phyloP scores from a whole-genome alignment of 2,329 filamentous ascomycete species.

The Xenosphaeropsis pyriputrescens region DNA sequence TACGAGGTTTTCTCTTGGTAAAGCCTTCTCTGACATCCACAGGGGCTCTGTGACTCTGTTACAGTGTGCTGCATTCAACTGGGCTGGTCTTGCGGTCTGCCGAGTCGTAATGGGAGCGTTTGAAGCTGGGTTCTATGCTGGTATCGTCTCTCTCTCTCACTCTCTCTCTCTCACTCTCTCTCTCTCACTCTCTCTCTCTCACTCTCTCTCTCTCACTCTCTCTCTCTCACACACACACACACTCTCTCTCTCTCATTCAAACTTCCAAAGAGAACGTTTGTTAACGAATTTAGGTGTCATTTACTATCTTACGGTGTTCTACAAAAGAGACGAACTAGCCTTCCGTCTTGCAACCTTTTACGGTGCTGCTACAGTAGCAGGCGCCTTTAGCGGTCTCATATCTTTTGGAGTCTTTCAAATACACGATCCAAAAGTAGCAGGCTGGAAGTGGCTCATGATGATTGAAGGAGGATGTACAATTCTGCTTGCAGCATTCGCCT shows the following conservation, averaged over 20 bases:
- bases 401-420: conserved; percentile 28
- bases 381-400: conserved; percentile 23
- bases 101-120: neutral
- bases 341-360: conserved; percentile 28
- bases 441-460: conserved; percentile 29
- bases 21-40: conserved; percentile 31
- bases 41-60: conserved; percentile 29
- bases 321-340: conserved; percentile 23
- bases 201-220: too few relatives aligned
- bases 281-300: conserved; percentile 22
- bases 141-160: too few relatives aligned
- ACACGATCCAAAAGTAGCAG: conserved; percentile 25
- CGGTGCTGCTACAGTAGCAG: conserved; percentile 23
- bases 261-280: too few relatives aligned
- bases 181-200: too few relatives aligned
- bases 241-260: conserved; percentile 36
- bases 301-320: conserved; percentile 37
- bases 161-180: too few relatives aligned
- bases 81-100: too few relatives aligned
- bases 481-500: conserved; percentile 13
- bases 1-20: conserved; percentile 25
- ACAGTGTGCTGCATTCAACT: too few relatives aligned
- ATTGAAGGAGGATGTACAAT: conserved; percentile 23
- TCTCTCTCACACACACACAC: conserved; percentile 39
- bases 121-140: conserved; percentile 39